Conservation (phyloP, 73 alveolate genomes). For the Tetrahymena borealis region DNA sequence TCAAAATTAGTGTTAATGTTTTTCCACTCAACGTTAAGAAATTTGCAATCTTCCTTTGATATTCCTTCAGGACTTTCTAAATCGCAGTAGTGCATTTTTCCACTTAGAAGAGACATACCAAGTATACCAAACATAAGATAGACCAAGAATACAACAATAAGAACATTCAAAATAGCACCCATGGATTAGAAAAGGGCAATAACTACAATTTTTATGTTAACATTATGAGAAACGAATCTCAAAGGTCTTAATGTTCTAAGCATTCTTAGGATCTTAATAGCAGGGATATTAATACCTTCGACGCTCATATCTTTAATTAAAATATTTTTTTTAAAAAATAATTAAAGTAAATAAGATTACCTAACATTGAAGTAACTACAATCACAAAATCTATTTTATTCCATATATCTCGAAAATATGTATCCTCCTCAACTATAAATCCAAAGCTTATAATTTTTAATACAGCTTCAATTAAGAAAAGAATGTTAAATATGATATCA, state of each 20-base stretch:
- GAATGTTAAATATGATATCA: too few species aligned
- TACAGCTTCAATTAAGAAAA: too few species aligned
- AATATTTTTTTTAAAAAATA: constrained; percentile 44
- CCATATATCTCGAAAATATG: constrained; percentile 44
- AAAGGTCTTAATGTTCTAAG: constrained; percentile 83
- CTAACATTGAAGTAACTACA: constrained; percentile 42
- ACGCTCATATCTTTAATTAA: background rate
- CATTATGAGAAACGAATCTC: constrained; percentile 74
- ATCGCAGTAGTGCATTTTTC: constrained; percentile 70
- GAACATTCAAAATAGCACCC: constrained; percentile 60
- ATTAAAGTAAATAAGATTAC: too few species aligned
- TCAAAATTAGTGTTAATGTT: constrained; percentile 64
- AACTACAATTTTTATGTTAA: constrained; percentile 67
- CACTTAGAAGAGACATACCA: constrained; percentile 80
- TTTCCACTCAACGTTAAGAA: constrained; percentile 67
- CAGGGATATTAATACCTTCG: constrained; percentile 45
- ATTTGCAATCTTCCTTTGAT: constrained; percentile 33
- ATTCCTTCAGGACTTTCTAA: background rate
- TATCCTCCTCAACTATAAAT: background rate
- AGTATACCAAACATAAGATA: constrained; percentile 90
- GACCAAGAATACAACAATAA: constrained; percentile 64
- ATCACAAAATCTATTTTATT: constrained; percentile 56
- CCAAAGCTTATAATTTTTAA: too few species aligned
- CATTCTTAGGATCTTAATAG: constrained; percentile 65
- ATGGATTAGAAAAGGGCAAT: constrained; percentile 73